These are phyloP conservation scores for Ajuga reptans DNA, from an alignment of 305 asterid species.

Conservation along the genomic window DNA sequence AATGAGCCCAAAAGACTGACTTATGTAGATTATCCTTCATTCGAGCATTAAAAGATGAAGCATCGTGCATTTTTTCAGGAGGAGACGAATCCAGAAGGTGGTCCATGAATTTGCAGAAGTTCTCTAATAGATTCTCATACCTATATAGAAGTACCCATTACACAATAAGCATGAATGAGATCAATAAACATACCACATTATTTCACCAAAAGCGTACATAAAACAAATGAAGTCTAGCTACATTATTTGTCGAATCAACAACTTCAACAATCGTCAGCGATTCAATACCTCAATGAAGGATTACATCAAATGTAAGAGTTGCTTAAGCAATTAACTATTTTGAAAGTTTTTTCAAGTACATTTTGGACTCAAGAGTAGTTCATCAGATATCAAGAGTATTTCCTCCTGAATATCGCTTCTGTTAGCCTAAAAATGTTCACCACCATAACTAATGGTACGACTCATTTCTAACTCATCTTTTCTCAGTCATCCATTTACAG, in stretches of 20 bases:
- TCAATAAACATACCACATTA: not conserved
- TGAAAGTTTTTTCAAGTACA: not conserved
- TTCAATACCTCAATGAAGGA: slow-evolving; percentile 3
- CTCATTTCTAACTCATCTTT: not conserved
- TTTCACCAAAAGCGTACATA: slow-evolving; percentile 1
- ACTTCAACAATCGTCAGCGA: not conserved
- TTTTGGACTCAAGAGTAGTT: not conserved
- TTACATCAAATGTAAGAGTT: not conserved
- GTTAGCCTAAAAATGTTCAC: no score
- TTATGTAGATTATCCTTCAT: slow-evolving; percentile 56
- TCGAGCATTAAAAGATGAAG: slow-evolving; percentile 45
- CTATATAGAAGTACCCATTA: slow-evolving; percentile 29
- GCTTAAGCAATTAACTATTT: not conserved
- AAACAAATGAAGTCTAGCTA: not conserved
- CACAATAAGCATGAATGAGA: not conserved
- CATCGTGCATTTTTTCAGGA: slow-evolving; percentile 58
- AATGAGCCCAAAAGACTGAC: slow-evolving; percentile 72
- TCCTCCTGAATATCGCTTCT: not conserved
- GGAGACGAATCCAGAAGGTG: slow-evolving; percentile 73
- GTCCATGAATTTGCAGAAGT: slow-evolving; percentile 76
- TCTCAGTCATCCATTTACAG: not conserved
- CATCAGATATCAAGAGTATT: not conserved
- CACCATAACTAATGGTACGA: not conserved
- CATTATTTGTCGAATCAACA: not conserved
- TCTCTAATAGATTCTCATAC: slow-evolving; percentile 66